Base-by-base conservation (phyloP, 345 rosid species). In the Melaleuca alternifolia region DNA sequence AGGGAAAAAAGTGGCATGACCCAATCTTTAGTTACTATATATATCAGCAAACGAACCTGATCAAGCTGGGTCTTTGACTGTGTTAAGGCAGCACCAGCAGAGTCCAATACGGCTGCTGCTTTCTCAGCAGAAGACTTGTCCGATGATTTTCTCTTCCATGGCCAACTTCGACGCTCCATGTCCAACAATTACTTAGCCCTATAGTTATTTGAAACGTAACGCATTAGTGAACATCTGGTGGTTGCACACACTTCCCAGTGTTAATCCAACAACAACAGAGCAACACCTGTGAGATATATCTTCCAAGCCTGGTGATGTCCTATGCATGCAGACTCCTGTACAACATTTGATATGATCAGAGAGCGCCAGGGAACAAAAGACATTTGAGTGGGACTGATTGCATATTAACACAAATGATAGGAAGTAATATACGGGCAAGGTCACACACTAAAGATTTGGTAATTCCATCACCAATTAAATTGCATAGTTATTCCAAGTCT, bases 111-210 rank as follows among this genome's bases (percentile, higher is more conserved):
- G 10, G 89, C 92, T 85, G 90, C 89, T 50, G 89, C 92, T 7
- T 91, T 92, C 4, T 90, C 92, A 1, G 81, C 84, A 26, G 93
- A 89, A 10, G 91, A 90, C 88, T 94, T 97, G 52, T 96, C 99
- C 1, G 98, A 95, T 24, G 99, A 95, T 86, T 95, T 97, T 90
- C 93, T 96, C 96, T 96, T 97, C 99, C 99, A 96, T 26, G 98
- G 99, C 99, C 99, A 97, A 87, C 97, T 93, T 89, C 96, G 93
- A 79, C 97, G 97, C 87, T 96, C 99, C 99, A 97, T 97, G 88
- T 86, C 50, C 28, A 82, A 24, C 83, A 33, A 90, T 88, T 83
- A 65, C 24, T 82, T 24, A 61, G 50, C 76, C 33, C 84, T 51
- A 48, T 11, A 15, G 21, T 11, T 9, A 82, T 28, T 44, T 82